phyloP scores from a whole-genome alignment of 2,329 filamentous ascomycete genomes.

The Aspergillus costaricaensis region DNA sequence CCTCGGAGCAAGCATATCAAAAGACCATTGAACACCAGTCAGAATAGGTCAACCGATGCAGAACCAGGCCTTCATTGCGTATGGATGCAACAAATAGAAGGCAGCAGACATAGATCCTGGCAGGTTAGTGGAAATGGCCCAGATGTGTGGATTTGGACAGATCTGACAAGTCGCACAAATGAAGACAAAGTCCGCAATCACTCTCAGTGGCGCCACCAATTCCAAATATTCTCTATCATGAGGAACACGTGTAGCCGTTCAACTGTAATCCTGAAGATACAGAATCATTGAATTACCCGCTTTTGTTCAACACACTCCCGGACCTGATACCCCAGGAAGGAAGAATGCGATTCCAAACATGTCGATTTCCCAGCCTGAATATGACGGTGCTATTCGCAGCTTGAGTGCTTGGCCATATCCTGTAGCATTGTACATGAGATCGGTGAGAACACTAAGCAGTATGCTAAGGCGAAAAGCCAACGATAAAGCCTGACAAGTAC shows the following conservation, averaged over 20 bases:
- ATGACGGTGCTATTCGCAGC: background rate
- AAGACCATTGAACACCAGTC: too few relatives aligned
- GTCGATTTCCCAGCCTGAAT: too few relatives aligned
- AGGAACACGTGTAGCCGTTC: background rate
- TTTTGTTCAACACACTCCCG: too few relatives aligned
- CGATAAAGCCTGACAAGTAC: background rate
- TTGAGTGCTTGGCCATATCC: background rate
- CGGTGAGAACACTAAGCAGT: background rate
- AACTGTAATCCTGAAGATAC: too few relatives aligned
- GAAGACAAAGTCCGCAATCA: background rate
- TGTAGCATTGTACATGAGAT: background rate
- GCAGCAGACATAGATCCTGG: background rate
- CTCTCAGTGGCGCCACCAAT: background rate
- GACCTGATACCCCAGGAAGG: too few relatives aligned
- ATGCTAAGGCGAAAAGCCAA: background rate
- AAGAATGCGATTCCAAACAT: too few relatives aligned
- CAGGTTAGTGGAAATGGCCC: background rate
- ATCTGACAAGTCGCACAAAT: background rate
- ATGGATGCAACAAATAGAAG: background rate
- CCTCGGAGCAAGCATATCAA: background rate
- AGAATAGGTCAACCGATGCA: background rate
- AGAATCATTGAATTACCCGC: too few relatives aligned
- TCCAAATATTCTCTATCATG: background rate
- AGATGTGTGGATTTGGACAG: background rate
- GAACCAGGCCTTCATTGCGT: background rate